A percentile compares a stretch with the other conserved stretches of the same genome.
These are phyloP conservation scores for Fusarium sarcochroum DNA, from an alignment of 2,329 filamentous ascomycete genomes.

Conservation along the genomic window DNA sequence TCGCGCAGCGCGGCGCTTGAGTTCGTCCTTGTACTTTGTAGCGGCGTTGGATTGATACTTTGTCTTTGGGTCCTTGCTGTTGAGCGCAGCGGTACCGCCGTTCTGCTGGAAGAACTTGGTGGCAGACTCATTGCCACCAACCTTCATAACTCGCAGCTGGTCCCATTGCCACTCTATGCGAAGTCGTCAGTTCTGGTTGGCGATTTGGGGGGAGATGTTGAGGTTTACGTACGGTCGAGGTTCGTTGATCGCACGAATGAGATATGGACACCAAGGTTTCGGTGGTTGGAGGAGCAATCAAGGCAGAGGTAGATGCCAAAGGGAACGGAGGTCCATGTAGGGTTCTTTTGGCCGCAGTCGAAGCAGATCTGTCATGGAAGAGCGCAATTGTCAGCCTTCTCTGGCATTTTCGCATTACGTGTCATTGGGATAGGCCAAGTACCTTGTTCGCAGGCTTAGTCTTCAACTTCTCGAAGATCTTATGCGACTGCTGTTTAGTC, in stretches of 20 bases:
- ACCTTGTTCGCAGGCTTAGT: constrained; percentile 96
- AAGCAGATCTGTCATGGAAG: constrained; percentile 83
- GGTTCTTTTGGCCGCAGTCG: constrained; percentile 97
- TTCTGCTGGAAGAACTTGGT: constrained; percentile 99
- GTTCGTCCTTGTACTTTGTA: constrained; percentile 97
- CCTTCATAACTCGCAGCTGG: constrained; percentile 96
- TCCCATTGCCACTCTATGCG: constrained; percentile 95
- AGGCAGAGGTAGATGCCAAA: constrained; percentile 98
- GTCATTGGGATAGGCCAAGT: constrained; percentile 47
- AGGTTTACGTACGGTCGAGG: constrained; percentile 84
- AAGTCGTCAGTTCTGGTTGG: constrained; percentile 34
- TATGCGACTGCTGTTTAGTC: constrained; percentile 94
- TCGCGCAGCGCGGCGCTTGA: constrained; percentile 85
- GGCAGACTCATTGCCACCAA: constrained; percentile 96
- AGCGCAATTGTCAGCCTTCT: constrained; percentile 24
- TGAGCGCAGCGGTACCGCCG: constrained; percentile 91
- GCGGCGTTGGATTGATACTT: constrained; percentile 97
- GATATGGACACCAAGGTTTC: constrained; percentile 98
- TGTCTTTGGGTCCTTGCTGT: constrained; percentile 95
- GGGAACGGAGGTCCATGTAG: constrained; percentile 97
- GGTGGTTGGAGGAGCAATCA: constrained; percentile 96
- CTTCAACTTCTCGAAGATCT: constrained; percentile 98
- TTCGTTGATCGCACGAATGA: constrained; percentile 99
- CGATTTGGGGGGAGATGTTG: constrained; percentile 2
- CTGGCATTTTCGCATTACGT: not conserved